Evolutionary conservation across 441 rosid species (phyloP), one percentile per base, ranked within the genome.

Genomic region (Euphorbia schlechtendalii): DNA sequence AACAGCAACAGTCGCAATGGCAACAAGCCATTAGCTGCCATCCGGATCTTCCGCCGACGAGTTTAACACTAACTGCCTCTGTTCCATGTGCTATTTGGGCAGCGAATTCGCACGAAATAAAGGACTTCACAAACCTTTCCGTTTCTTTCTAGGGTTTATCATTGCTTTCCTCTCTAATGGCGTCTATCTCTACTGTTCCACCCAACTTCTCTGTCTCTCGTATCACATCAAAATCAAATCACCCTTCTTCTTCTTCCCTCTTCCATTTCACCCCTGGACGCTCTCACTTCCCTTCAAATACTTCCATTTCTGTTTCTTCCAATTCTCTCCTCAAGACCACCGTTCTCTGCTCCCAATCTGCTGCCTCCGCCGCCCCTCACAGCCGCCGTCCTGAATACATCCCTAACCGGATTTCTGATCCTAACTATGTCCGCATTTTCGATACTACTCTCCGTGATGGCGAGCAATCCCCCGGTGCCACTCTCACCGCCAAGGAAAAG

Each of bases 361-460:
- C 67, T 57, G 21, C 59, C 78, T 66, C 70, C 22, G 17, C 27
- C 18, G 1, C 22, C 7, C 41, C 12, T 32, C 58, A 32, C 11
- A 28, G 46, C 27, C 74, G 72, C 73, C 87, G 86, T 0, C 94
- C 96, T 0, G 74, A 74, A 0, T 90, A 90, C 76, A 63, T 88
- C 64, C 97, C 98, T 36, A 78, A 72, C 80, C 84, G 67, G 51
- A 88, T 92, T 46, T 59, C 86, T 1, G 84, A 86, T 73, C 90
- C 97, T 22, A 73, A 71, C 55, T 93, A 90, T 64, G 88, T 93
- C 65, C 88, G 98, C 24, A 53, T 93, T 68, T 93, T 90, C 69
- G 97, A 90, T 68, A 90, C 98, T 10, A 90, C 98, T 58, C 96
- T 93, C 75, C 94, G 97, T 2, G 98, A 93, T 68, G 98, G 99